These are phyloP conservation scores for Hymenoscyphus scutula DNA, from an alignment of 2,329 filamentous ascomycete genomes.

Conservation along the genomic window DNA sequence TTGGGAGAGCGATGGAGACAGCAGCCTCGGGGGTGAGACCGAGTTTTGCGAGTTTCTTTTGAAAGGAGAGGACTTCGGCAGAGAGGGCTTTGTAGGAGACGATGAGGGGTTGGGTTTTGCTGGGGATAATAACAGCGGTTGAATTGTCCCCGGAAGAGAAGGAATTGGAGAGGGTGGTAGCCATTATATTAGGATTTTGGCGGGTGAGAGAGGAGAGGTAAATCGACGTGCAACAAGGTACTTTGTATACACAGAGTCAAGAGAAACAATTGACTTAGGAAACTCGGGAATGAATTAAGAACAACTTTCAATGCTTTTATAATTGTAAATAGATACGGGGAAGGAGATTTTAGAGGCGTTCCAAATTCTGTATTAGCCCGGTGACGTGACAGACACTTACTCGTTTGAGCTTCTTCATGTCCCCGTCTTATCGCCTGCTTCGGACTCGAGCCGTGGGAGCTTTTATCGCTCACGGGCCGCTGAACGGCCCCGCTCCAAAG, in stretches of 20 bases:
- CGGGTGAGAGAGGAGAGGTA: background rate
- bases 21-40: conserved; percentile 68
- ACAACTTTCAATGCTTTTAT: background rate
- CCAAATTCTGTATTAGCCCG: background rate
- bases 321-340: background rate
- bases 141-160: conserved; percentile 51
- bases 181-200: conserved; percentile 25
- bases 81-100: conserved; percentile 68
- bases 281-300: background rate
- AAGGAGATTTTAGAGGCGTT: background rate
- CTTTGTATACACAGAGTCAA: background rate
- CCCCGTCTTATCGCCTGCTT: background rate
- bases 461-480: background rate
- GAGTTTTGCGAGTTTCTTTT: conserved; percentile 72
- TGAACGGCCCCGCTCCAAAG: background rate
- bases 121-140: conserved; percentile 72
- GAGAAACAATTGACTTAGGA: background rate
- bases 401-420: conserved; percentile 12
- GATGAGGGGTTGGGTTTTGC: conserved; percentile 58
- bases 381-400: conserved; percentile 13
- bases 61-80: conserved; percentile 66
- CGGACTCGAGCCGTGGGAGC: background rate
- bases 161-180: conserved; percentile 53
- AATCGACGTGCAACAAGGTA: conserved; percentile 9
- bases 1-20: conserved; percentile 79